These are phyloP conservation scores for Pseudocercospora ulei DNA, from an alignment of 2,329 filamentous ascomycete species.

Conservation along the genomic window DNA sequence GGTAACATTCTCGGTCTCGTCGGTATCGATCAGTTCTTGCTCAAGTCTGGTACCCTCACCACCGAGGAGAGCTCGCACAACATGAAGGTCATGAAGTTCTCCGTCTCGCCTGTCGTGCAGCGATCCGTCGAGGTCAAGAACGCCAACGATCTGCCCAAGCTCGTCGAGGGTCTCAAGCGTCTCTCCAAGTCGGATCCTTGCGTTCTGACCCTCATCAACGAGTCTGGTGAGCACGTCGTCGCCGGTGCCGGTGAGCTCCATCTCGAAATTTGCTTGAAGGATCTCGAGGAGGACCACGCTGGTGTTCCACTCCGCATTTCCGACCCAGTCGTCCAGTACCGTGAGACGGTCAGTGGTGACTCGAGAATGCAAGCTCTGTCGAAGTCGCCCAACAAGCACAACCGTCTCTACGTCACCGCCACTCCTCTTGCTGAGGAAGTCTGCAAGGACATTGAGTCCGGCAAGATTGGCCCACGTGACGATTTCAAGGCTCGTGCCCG, in stretches of 20 bases:
- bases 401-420: slow-evolving; percentile 95
- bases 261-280: slow-evolving; percentile 99
- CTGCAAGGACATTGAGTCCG: slow-evolving; percentile 74
- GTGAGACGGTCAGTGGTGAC: slow-evolving; percentile 77
- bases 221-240: slow-evolving; percentile 97
- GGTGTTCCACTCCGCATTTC: slow-evolving; percentile 96
- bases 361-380: slow-evolving; percentile 95
- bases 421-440: slow-evolving; percentile 89
- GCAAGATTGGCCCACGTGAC: slow-evolving; percentile 89
- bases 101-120: slow-evolving; percentile 95
- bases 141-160: slow-evolving; percentile 97
- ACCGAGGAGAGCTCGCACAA: slow-evolving; percentile 97
- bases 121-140: slow-evolving; percentile 99
- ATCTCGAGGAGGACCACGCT: slow-evolving; percentile 98
- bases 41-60: slow-evolving; percentile 99
- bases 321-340: slow-evolving; percentile 96
- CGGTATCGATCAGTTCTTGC: slow-evolving; percentile 99
- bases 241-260: slow-evolving; percentile 96
- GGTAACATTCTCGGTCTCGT: slow-evolving; percentile 99
- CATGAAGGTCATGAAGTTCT: slow-evolving; percentile 99
- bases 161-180: slow-evolving; percentile 99
- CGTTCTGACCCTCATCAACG: slow-evolving; percentile 78
- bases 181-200: slow-evolving; percentile 99
- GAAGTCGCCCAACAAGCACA: slow-evolving; percentile 99
- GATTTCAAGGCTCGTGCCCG: slow-evolving; percentile 98